These are phyloP conservation scores for Fonsecaea pedrosoi DNA, from an alignment of 2,329 filamentous ascomycete genomes.

Conservation along the genomic window DNA sequence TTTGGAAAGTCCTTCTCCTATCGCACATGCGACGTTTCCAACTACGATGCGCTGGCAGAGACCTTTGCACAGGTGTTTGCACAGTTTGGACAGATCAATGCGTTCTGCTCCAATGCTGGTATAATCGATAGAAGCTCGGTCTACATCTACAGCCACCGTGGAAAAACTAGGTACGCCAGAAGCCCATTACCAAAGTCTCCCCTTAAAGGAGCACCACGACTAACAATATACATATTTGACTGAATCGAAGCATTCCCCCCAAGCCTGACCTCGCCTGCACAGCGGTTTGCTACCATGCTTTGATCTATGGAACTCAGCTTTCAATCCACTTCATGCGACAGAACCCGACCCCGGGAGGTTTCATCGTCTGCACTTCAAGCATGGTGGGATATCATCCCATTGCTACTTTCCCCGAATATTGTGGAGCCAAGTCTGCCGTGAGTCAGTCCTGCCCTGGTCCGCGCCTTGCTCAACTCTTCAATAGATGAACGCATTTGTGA, in stretches of 20 bases:
- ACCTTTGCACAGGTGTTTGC: conserved; percentile 54
- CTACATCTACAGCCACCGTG: conserved; percentile 9
- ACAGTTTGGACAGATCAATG: conserved; percentile 51
- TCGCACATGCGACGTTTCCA: conserved; percentile 54
- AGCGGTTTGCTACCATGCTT: conserved; percentile 59
- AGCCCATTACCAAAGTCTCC: not conserved
- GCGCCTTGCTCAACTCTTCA: not conserved
- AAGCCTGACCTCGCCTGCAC: conserved; percentile 55
- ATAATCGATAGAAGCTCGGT: conserved; percentile 14
- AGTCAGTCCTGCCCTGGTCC: not conserved
- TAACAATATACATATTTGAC: not conserved
- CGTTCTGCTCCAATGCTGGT: conserved; percentile 56
- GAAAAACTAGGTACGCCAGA: not conserved
- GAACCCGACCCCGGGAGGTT: conserved; percentile 53
- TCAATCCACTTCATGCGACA: conserved; percentile 62
- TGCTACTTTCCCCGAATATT: conserved; percentile 57
- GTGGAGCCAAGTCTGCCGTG: conserved; percentile 57
- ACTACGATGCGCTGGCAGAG: conserved; percentile 54
- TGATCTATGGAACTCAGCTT: conserved; percentile 58
- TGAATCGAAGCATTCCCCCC: conserved; percentile 46
- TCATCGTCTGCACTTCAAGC: conserved; percentile 55
- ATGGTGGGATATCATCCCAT: conserved; percentile 55
- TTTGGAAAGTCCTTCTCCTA: conserved; percentile 52
- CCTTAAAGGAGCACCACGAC: no score
- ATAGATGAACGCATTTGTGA: conserved; percentile 46